Evolutionary conservation across 495 filamentous ascomycete genomes (phyloP).

Genomic region (Tuber borchii): DNA sequence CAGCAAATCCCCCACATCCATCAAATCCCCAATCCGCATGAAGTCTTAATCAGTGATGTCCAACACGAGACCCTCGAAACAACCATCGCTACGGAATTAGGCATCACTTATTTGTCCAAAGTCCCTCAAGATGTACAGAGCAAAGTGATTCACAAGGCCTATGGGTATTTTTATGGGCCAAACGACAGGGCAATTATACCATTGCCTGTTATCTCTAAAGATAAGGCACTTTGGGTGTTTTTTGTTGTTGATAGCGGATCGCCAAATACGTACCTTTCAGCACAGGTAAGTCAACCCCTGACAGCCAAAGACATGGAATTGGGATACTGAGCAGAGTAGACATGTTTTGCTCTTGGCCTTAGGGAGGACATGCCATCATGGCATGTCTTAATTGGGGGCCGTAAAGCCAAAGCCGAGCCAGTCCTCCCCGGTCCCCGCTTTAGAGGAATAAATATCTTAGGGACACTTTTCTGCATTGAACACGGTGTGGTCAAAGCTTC

Average conservation of each 20-base stretch:
- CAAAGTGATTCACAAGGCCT: constrained; percentile 10
- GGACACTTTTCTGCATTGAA: constrained; percentile 3
- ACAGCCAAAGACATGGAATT: not conserved
- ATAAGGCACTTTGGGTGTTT: constrained; percentile 4
- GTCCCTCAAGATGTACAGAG: constrained; percentile 7
- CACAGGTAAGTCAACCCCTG: no score
- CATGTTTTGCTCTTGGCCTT: not conserved
- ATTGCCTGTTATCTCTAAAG: constrained; percentile 8
- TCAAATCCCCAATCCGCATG: no score
- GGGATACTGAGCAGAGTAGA: constrained; percentile 7
- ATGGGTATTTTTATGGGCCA: constrained; percentile 22
- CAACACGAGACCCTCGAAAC: constrained; percentile 5
- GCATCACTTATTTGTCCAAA: constrained; percentile 9
- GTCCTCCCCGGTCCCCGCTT: constrained; percentile 15
- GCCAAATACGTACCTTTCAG: no score
- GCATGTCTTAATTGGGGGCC: constrained; percentile 21
- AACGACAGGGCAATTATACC: constrained; percentile 13
- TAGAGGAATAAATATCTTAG: constrained; percentile 11
- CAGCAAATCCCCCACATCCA: no score
- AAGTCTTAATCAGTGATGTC: constrained; percentile 18
- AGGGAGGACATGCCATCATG: not conserved
- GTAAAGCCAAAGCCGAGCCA: not conserved
- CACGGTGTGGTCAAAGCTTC: no score
- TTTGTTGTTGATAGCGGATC: constrained; percentile 7
- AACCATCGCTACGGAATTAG: constrained; percentile 15